A percentile compares a stretch with the other conserved stretches of the same genome.
Conservation (phyloP, 108 stramenopile genomes). For the Schizochytrium sp. region DNA sequence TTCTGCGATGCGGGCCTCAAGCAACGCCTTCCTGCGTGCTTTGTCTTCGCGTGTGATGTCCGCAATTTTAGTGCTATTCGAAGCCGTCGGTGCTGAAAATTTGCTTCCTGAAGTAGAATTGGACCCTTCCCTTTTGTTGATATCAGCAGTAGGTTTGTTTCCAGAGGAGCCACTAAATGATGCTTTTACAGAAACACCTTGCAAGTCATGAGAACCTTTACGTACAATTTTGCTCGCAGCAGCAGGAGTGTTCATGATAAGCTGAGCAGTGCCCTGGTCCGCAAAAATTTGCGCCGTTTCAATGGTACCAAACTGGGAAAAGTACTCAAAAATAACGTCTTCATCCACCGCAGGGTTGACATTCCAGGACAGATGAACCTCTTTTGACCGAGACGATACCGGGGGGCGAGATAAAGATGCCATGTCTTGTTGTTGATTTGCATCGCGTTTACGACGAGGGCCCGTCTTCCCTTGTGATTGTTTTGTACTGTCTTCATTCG, state of each 20-base stretch:
- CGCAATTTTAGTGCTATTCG: background rate
- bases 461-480: background rate
- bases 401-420: background rate
- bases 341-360: background rate
- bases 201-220: background rate
- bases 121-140: background rate
- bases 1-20: background rate
- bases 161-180: background rate
- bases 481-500: background rate
- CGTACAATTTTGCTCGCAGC: constrained; percentile 6
- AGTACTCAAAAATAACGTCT: constrained; percentile 15
- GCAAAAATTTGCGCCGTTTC: constrained; percentile 13
- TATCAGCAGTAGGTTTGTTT: background rate
- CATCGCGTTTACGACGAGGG: constrained; percentile 17
- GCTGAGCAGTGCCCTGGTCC: background rate
- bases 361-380: background rate
- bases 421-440: background rate
- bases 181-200: background rate
- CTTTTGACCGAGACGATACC: background rate
- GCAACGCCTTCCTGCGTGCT: background rate
- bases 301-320: constrained; percentile 28
- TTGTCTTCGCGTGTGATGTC: background rate
- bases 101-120: background rate
- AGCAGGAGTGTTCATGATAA: background rate
- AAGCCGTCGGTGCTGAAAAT: background rate